These are phyloP conservation scores for Gillenia trifoliata DNA, from an alignment of 306 rosid genomes.

Conservation along the genomic window DNA sequence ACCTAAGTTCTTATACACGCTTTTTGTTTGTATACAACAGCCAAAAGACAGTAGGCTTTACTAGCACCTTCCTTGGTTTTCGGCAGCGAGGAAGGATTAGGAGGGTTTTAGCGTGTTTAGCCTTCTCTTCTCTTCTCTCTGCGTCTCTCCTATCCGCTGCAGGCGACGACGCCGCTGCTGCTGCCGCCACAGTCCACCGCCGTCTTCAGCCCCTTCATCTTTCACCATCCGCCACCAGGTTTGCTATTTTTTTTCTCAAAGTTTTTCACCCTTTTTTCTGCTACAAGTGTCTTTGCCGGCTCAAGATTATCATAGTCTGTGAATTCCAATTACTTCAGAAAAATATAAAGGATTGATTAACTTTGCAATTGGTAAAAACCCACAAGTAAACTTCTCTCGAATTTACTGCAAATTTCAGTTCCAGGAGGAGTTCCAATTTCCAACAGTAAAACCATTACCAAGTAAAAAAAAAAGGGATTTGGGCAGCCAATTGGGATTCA, in stretches of 20 bases:
- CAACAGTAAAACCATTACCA: neutral
- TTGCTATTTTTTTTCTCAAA: neutral
- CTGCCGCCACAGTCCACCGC: neutral
- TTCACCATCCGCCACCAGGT: neutral
- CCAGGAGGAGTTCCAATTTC: too few relatives aligned
- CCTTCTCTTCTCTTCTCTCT: neutral
- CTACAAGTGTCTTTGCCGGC: neutral
- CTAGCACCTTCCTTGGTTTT: neutral
- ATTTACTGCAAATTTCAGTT: neutral
- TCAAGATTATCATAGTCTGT: neutral
- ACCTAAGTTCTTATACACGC: too few relatives aligned
- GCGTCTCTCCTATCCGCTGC: constrained; percentile 17
- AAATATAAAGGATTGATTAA: neutral
- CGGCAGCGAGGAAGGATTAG: neutral
- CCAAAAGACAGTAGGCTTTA: neutral
- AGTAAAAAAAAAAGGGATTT: neutral
- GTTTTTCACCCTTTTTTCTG: neutral
- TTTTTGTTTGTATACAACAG: neutral
- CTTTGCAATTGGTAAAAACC: neutral
- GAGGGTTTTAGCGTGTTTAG: neutral
- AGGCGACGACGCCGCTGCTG: neutral
- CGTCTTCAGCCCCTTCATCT: neutral
- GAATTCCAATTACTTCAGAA: neutral
- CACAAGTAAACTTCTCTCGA: neutral
- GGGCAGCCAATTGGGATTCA: neutral